Evolutionary conservation across 2,329 filamentous ascomycete genomes (phyloP), one percentile per base, ranked within the genome.

Genomic region (Blastomyces percursus): DNA sequence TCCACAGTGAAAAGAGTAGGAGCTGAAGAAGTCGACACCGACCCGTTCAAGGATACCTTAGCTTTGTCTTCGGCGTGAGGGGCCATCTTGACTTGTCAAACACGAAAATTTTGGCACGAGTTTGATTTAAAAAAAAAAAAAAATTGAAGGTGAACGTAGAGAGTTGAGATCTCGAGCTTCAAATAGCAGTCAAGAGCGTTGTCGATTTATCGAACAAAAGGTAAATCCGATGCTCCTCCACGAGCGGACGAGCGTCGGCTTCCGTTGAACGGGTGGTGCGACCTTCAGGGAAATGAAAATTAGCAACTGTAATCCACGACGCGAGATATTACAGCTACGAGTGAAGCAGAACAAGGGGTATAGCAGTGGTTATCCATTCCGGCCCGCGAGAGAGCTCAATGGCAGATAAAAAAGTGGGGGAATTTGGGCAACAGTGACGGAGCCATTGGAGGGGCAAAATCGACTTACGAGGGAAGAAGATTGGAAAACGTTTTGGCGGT

Each of bases 401-500:
- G 38, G 50, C 19, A 44, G 21, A 54, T 35, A 58, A 32, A 46
- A 35, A 11, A 11, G 8, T 1, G 32, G 32, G 32, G 32, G 32
- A 5, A 7, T 32, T 35, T 35, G 8, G 8, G 32, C 32, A 35
- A 35, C 32, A 35, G 9, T 11, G 32, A 32, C 30, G 30, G 30
- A 3, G 30, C 30, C 30, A 32, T 32, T 32, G 30, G 30, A 32
- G 30, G 30, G 4, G 59, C 60, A 50, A 67, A 63, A 62, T 55
- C 62, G 66, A 80, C 91, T 77, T 84, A 96, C 92, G 91, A 96
- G 85, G 94, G 94, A 71, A 96, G 88, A 72, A 95, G 88, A 81
- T 96, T 96, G 83, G 91, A 93, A 88, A 96, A 96, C 92, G 91
- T 96, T 81, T 90, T 96, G 90, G 84, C 88, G 87, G 81, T 83